These are phyloP conservation scores for Dalechampia spathulata DNA, from an alignment of 441 rosid species.

Conservation along the genomic window DNA sequence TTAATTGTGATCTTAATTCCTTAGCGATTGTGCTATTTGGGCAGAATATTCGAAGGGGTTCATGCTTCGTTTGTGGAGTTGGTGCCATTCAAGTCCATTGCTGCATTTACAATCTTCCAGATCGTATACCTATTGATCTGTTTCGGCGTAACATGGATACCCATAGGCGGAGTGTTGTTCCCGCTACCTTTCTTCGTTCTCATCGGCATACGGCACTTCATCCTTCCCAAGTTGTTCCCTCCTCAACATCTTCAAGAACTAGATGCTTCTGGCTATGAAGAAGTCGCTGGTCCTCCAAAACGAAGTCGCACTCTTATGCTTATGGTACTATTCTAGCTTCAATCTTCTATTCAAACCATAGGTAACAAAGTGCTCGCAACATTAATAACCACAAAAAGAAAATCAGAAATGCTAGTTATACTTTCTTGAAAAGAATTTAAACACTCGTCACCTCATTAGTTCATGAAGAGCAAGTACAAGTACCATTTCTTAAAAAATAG, in stretches of 20 bases:
- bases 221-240: slow-evolving; percentile 56
- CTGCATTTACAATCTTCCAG: slow-evolving; percentile 62
- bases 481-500: too few relatives aligned
- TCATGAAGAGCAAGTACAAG: too few relatives aligned
- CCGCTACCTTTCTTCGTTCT: slow-evolving; percentile 75
- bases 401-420: too few relatives aligned
- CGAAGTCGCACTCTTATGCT: slow-evolving; percentile 35
- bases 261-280: slow-evolving; percentile 80
- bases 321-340: slow-evolving; percentile 30
- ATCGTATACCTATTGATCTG: slow-evolving; percentile 52
- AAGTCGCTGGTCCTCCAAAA: slow-evolving; percentile 46
- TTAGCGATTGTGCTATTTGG: slow-evolving; percentile 3
- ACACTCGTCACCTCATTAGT: too few relatives aligned
- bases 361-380: not conserved
- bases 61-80: slow-evolving; percentile 77
- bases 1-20: not conserved
- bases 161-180: slow-evolving; percentile 67
- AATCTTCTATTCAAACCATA: not conserved
- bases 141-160: slow-evolving; percentile 85
- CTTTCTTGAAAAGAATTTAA: too few relatives aligned
- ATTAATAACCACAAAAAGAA: not conserved
- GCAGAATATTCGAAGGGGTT: slow-evolving; percentile 62
- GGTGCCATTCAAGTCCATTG: slow-evolving; percentile 63
- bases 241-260: slow-evolving; percentile 60
- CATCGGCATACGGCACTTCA: slow-evolving; percentile 46